These are phyloP conservation scores for Heliosperma pusillum DNA, from an alignment of 148 eudicot genomes.

Conservation along the genomic window DNA sequence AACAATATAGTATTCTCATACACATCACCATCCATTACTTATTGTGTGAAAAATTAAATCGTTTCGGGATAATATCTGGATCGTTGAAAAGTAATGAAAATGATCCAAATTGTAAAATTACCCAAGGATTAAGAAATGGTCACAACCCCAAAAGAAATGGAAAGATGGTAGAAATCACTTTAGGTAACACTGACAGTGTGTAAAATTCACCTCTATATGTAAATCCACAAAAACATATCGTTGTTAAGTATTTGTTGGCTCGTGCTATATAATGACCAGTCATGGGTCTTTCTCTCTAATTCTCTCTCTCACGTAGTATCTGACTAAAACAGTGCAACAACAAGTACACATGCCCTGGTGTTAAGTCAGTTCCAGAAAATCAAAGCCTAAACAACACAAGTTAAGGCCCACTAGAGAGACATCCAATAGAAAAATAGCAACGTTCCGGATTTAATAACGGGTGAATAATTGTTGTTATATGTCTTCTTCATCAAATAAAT, in stretches of 20 bases:
- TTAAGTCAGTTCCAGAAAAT: slow-evolving; percentile 25
- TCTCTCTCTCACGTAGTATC: slow-evolving; percentile 19
- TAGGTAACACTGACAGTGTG: background rate
- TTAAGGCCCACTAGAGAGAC: slow-evolving; percentile 11
- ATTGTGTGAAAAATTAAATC: no score
- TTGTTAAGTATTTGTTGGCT: background rate
- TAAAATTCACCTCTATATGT: background rate
- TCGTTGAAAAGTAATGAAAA: no score
- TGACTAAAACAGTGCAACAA: slow-evolving; percentile 32
- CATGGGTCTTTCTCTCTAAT: background rate
- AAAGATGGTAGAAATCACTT: background rate
- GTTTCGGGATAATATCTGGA: no score
- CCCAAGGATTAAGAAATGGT: no score
- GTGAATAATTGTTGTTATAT: slow-evolving; percentile 24
- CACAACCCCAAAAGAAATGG: background rate
- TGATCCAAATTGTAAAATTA: no score
- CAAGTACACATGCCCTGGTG: slow-evolving; percentile 31
- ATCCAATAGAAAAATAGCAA: slow-evolving; percentile 9
- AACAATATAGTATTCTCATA: no score
- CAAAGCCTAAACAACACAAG: slow-evolving; percentile 20
- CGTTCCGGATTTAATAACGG: slow-evolving; percentile 9
- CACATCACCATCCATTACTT: no score
- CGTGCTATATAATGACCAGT: slow-evolving; percentile 14
- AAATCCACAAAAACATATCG: background rate
- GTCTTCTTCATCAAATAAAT: slow-evolving; percentile 40